A percentile compares a stretch with the other conserved stretches of the same genome.
Evolutionary conservation across 345 rosid species (phyloP).

Genomic region (Hypericum perforatum): DNA sequence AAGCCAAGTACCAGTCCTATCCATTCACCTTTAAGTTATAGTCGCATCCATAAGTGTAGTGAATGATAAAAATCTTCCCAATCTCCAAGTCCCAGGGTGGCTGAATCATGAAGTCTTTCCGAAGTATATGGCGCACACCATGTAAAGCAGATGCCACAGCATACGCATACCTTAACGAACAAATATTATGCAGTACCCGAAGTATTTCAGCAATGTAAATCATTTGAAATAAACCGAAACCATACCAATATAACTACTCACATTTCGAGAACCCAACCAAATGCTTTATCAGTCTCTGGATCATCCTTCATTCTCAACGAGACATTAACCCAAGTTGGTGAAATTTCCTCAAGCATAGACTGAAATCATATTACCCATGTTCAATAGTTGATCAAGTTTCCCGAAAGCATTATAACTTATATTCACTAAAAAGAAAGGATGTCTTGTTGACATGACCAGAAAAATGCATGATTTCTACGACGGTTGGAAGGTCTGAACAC

Average conservation of each 20-base stretch:
- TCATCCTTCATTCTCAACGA: conserved; percentile 88
- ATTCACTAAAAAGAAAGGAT: no score
- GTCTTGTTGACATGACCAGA: no score
- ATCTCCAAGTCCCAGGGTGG: conserved; percentile 92
- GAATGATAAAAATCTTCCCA: conserved; percentile 69
- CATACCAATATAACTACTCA: conserved; percentile 27
- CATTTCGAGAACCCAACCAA: conserved; percentile 99
- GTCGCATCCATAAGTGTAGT: conserved; percentile 94
- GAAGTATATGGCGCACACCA: conserved; percentile 76
- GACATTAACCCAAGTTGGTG: conserved; percentile 98
- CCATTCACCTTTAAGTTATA: conserved; percentile 66
- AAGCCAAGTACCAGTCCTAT: neutral
- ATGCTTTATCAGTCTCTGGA: conserved; percentile 84
- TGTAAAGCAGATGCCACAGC: conserved; percentile 97
- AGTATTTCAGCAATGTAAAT: conserved; percentile 4
- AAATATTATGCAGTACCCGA: conserved; percentile 4
- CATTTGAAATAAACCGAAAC: conserved; percentile 10
- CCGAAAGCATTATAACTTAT: no score
- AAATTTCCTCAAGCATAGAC: conserved; percentile 68
- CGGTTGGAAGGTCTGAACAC: no score
- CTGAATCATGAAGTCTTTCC: conserved; percentile 92
- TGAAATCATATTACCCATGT: conserved; percentile 10
- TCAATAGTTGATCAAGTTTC: no score
- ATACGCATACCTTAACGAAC: conserved; percentile 75
- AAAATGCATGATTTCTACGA: no score